A percentile compares a stretch with the other conserved stretches of the same genome.
These are phyloP conservation scores for Rhododendron kiyosumense DNA, from an alignment of 148 eudicot species.

Conservation along the genomic window DNA sequence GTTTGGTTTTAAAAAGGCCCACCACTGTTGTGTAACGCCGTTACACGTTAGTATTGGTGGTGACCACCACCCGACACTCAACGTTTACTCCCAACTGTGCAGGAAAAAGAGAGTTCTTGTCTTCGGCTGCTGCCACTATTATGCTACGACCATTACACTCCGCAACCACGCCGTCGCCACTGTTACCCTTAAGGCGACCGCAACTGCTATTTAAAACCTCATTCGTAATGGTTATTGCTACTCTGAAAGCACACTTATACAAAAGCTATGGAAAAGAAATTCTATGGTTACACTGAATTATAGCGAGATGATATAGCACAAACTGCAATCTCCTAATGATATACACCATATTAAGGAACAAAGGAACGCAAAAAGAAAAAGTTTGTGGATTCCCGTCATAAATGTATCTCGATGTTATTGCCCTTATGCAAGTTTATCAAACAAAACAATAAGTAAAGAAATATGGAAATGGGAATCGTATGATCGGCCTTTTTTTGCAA, in stretches of 20 bases:
- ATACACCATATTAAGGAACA: background rate
- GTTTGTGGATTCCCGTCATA: background rate
- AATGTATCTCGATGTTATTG: background rate
- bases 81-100: background rate
- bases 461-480: background rate
- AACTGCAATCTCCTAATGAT: background rate
- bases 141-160: background rate
- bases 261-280: background rate
- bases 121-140: background rate
- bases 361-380: background rate
- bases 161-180: background rate
- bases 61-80: background rate
- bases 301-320: background rate
- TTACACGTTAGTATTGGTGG: background rate
- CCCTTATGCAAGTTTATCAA: background rate
- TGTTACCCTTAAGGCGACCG: background rate
- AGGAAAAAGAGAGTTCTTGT: background rate
- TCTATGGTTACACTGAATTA: background rate
- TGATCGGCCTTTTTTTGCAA: background rate
- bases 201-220: background rate
- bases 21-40: background rate
- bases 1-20: background rate
- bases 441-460: background rate
- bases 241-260: background rate
- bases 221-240: background rate